phyloP scores from a whole-genome alignment of 306 rosid genomes.

The Trichosanthes truncata region DNA sequence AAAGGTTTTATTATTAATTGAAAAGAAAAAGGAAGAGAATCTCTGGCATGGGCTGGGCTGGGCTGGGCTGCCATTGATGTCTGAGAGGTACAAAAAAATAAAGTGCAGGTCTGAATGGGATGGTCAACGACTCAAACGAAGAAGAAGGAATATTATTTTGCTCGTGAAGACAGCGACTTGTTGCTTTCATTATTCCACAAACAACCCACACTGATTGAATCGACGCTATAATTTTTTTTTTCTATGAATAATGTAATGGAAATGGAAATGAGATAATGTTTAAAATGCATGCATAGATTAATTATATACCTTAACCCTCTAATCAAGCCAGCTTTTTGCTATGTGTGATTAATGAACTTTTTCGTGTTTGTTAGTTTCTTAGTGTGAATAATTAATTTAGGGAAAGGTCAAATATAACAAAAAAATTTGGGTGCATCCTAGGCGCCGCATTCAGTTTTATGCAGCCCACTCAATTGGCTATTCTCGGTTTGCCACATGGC shows the following conservation, averaged over 20 bases:
- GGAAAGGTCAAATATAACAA: too few species aligned
- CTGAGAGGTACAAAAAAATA: not conserved
- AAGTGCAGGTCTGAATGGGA: not conserved
- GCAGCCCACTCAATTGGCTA: too few species aligned
- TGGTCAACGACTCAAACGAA: constrained; percentile 7
- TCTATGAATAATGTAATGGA: not conserved
- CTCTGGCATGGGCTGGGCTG: not conserved
- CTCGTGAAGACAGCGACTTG: constrained; percentile 7
- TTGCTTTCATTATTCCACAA: not conserved
- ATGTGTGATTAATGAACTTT: too few species aligned
- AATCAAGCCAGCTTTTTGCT: too few species aligned
- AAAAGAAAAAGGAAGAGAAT: not conserved
- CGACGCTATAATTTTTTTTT: not conserved
- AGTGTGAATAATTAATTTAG: too few species aligned
- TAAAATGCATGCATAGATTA: too few species aligned
- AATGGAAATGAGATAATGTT: not conserved
- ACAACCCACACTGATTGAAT: not conserved
- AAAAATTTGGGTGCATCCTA: too few species aligned
- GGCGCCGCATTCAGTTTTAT: too few species aligned
- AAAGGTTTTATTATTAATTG: not conserved
- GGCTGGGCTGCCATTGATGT: not conserved
- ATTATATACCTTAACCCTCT: too few species aligned
- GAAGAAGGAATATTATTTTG: constrained; percentile 11
- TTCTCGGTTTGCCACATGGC: too few species aligned
- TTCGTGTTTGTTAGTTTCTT: too few species aligned